Conservation (phyloP, 1,284 basidiomycete species). For the Ustilago cynodontis region DNA sequence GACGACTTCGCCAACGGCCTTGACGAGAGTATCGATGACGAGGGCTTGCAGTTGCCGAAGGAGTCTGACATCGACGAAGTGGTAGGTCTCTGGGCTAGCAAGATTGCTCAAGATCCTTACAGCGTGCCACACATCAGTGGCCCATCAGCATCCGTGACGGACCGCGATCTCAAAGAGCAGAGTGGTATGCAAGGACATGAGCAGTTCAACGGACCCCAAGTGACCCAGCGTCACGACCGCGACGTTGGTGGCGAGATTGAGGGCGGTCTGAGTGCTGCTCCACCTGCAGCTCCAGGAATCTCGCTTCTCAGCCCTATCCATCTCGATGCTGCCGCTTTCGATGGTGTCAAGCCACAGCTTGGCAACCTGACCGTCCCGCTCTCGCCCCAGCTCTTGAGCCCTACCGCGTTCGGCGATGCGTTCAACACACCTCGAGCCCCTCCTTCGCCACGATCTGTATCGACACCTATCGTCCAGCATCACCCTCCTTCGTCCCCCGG, state of each 20-base stretch:
- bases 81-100: conserved; percentile 42
- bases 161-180: background rate
- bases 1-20: conserved; percentile 7
- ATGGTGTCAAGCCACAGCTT: conserved; percentile 37
- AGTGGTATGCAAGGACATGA: background rate
- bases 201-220: background rate
- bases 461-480: conserved; percentile 17
- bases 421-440: conserved; percentile 25
- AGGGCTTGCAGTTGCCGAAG: conserved; percentile 10
- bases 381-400: conserved; percentile 33
- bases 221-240: background rate
- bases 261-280: conserved; percentile 6
- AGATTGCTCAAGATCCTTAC: conserved; percentile 26
- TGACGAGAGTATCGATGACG: conserved; percentile 2
- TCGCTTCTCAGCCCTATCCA: conserved; percentile 60
- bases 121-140: conserved; percentile 23
- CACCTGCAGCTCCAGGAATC: conserved; percentile 7
- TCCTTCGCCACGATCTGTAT: conserved; percentile 13
- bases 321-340: conserved; percentile 45
- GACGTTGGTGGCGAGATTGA: background rate
- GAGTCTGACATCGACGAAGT: conserved; percentile 43
- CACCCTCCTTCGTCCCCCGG: conserved; percentile 31
- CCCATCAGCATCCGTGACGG: conserved; percentile 14
- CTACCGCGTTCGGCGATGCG: conserved; percentile 23
- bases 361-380: conserved; percentile 28